Base-by-base conservation (phyloP, 805 yeast genomes). In the Yarrowia divulgata region DNA sequence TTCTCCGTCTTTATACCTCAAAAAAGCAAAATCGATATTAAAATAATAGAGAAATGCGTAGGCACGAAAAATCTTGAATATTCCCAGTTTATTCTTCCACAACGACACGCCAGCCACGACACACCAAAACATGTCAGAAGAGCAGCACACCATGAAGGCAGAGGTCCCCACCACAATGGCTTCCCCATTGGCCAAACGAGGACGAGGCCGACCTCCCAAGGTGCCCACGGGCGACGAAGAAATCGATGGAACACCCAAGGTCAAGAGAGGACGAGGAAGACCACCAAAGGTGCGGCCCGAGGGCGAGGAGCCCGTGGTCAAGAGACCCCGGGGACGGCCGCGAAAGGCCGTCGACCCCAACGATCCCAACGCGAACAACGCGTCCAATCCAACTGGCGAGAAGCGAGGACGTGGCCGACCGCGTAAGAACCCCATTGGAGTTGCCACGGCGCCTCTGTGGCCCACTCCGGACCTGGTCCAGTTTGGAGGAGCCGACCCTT, bases 261-360 rank as follows among this genome's bases (percentile, higher is more conserved):
- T 45, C 52, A 60, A 60, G 66, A 29, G 66, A 60, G 66, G 66
- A 43, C 66, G 66, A 18, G 66, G 66, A 18, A 13, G 66, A 14
- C 66, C 66, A 43, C 66, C 66, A 60, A 60, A 60, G 66, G 66
- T 60, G 23, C 50, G 52, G 6, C 66, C 52, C 8, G 66, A 60
- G 34, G 66, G 66, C 7, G 66, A 60, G 13, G 66, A 60, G 52
- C 66, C 66, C 6, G 66, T 23, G 4, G 42, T 45, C 18, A 60
- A 60, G 52, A 9, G 66, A 29, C 66, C 66, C 6, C 66, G 66
- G 8, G 66, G 66, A 6, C 66, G 66, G 32, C 66, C 66, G 52
- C 66, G 66, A 60, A 60, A 60, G 52, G 8, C 8, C 35, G 9
- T 32, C 40, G 66, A 42, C 66, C 52, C 66, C 52, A 45, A 16